Conservation (phyloP, 192 early-diverging fungal species). For the Backusella mclennaniae region DNA sequence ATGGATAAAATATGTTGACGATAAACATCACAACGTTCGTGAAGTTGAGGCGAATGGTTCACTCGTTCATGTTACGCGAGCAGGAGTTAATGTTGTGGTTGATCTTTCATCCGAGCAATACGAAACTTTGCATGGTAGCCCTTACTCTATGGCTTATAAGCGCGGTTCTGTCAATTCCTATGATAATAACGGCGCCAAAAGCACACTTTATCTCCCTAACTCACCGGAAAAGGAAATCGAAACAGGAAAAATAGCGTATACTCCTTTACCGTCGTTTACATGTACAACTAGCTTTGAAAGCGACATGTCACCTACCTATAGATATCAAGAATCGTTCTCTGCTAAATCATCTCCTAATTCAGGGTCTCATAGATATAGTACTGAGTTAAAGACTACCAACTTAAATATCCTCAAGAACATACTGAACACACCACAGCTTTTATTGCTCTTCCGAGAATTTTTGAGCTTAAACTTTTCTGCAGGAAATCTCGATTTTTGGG, state of each 20-base stretch:
- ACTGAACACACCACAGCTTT: slow-evolving; percentile 47
- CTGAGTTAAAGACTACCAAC: slow-evolving; percentile 45
- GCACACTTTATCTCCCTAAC: not conserved
- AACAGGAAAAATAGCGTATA: not conserved
- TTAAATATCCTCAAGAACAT: slow-evolving; percentile 56
- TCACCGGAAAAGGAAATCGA: not conserved
- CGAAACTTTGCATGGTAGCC: not conserved
- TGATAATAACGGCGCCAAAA: not conserved
- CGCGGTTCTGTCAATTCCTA: no score
- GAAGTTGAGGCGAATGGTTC: not conserved
- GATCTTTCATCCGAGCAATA: slow-evolving; percentile 2
- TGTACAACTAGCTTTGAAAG: not conserved
- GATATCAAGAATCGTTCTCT: not conserved
- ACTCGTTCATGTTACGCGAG: slow-evolving; percentile 4
- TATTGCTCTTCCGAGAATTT: slow-evolving; percentile 60
- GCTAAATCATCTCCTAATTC: not conserved
- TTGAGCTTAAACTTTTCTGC: slow-evolving; percentile 65
- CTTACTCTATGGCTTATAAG: not conserved
- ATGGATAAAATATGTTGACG: slow-evolving; percentile 37
- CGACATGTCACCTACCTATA: not conserved
- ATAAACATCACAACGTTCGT: not conserved
- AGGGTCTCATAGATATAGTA: not conserved
- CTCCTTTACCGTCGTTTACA: not conserved
- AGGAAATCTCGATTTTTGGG: slow-evolving; percentile 72
- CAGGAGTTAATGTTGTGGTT: not conserved